Evolutionary conservation across 139 green algal species (phyloP).

Genomic region (Auxenochlorella protothecoides): DNA sequence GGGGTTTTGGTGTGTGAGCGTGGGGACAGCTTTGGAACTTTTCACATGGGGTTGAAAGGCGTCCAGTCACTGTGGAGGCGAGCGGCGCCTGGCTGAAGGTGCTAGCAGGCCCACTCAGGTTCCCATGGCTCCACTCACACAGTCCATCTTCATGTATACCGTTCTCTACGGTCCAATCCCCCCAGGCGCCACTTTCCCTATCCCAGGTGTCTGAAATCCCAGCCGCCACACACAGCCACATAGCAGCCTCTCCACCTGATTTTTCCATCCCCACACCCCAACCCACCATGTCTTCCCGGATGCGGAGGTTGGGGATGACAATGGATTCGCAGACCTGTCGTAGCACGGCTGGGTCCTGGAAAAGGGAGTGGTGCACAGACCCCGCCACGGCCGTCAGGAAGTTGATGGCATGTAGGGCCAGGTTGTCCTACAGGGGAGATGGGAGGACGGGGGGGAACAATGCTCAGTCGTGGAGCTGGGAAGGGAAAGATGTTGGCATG

Average conservation of each 20-base stretch:
- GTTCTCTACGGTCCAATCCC: no score
- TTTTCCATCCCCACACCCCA: not conserved
- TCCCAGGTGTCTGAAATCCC: no score
- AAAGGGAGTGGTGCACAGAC: conserved; percentile 75
- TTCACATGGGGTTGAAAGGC: no score
- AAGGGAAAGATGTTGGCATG: no score
- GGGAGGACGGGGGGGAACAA: not conserved
- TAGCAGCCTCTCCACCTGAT: no score
- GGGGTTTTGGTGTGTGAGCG: no score
- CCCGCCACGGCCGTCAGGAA: conserved; percentile 86
- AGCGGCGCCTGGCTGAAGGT: no score
- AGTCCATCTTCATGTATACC: conserved; percentile 22
- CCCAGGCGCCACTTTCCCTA: no score
- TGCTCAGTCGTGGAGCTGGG: not conserved
- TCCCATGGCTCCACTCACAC: not conserved
- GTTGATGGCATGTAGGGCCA: conserved; percentile 83
- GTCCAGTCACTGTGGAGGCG: no score
- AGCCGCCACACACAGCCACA: no score
- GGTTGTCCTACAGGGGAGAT: conserved; percentile 57
- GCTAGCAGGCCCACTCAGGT: not conserved
- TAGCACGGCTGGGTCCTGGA: conserved; percentile 41
- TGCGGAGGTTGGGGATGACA: conserved; percentile 75
- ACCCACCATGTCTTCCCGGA: conserved; percentile 35
- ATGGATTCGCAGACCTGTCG: conserved; percentile 75
- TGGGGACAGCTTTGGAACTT: no score